phyloP scores from a whole-genome alignment of 176 grass and related monocot genomes.

The Musa acuminata region DNA sequence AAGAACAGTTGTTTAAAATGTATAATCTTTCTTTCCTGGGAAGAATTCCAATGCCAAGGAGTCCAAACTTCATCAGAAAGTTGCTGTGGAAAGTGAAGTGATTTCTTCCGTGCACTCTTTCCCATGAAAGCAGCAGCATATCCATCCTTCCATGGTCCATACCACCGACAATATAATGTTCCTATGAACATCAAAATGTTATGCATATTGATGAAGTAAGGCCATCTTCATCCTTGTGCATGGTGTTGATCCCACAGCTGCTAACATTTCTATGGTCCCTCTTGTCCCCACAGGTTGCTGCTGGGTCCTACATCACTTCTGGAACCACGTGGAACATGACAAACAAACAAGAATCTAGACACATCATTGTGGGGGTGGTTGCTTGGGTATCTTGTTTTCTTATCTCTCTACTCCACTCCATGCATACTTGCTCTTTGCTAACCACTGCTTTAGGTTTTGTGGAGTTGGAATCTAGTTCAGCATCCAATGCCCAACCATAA shows the following conservation, averaged over 20 bases:
- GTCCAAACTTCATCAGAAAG: no score
- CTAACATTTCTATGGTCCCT: not conserved
- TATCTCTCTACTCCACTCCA: not conserved
- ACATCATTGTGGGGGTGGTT: not conserved
- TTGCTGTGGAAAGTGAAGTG: no score
- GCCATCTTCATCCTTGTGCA: not conserved
- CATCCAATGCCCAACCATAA: not conserved
- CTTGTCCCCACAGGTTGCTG: no score
- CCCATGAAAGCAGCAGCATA: no score
- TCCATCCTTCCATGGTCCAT: no score
- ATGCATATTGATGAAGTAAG: no score
- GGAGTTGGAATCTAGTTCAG: not conserved
- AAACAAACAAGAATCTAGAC: not conserved
- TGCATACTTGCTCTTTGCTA: not conserved
- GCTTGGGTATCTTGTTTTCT: not conserved
- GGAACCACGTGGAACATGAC: not conserved
- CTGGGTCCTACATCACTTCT: not conserved
- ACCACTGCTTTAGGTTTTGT: not conserved
- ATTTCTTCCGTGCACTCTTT: no score
- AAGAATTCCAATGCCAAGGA: no score
- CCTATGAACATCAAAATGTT: no score
- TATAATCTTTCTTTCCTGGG: no score
- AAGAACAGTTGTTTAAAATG: no score
- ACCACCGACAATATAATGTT: no score
- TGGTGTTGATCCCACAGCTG: not conserved